Evolutionary conservation across 768 basidiomycete species (phyloP), one percentile per base, ranked within the genome.

Genomic region (Mycena polygramma): DNA sequence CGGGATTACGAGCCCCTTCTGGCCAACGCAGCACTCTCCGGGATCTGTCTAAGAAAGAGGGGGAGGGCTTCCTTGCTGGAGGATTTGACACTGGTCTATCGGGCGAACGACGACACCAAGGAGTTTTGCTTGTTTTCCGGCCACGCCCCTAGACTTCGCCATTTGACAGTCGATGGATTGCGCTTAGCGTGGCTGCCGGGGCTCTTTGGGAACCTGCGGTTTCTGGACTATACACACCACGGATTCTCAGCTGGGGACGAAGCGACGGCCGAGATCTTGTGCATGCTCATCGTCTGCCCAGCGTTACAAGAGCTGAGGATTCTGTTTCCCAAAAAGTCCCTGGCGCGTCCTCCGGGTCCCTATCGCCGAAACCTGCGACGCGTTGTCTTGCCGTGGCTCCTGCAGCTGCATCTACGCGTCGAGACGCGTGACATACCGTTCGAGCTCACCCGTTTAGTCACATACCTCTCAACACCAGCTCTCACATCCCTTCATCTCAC

Each of bases 151-250:
- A 84, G 80, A 26, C 83, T 94, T 7, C 81, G 84, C 43, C 83
- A 84, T 22, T 82, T 87, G 53, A 89, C 87, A 2, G 68, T 93
- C n/a, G 87, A 91, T 63, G 92, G 92, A 4, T 85, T 92, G 49
- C 85, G 89, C 68, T 77, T 93, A 60, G 79, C 84, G 5, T 92
- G 91, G 91, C 76, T 86, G 15, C 88, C 91, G 41, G 86, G 86
- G 13, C 81, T 93, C 41, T 93, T 90, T 73, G 81, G 82, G 46
- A 90, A 90, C 75, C 81, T 93, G 52, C 87, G 85, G 8, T 87
- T 82, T 74, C 83, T 94, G 51, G 89, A 93, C 77, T 93, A 92
- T 73, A 89, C 90, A 1, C 92, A 93, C 73, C 92, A 92, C 68
- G 88, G 89, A 24, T 91, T 92, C 79, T 91, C 86, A 46, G 79